Percentiles rank a stretch among this genome's conserved stretches.
Evolutionary conservation across 192 early-diverging fungal genomes (phyloP).

Genomic region (Dissophora ornata): DNA sequence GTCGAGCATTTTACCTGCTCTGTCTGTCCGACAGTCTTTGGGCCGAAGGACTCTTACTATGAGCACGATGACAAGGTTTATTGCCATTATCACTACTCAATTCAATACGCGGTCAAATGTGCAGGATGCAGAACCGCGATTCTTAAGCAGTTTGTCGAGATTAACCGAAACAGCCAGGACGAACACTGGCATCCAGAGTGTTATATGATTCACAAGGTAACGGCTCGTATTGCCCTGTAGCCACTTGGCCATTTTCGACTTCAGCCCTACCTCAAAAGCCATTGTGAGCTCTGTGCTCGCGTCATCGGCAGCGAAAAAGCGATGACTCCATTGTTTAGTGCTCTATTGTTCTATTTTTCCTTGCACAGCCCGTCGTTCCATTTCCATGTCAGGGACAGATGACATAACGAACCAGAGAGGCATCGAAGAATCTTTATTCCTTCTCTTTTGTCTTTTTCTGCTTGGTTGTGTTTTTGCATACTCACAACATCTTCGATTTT

Average conservation of each 20-base stretch:
- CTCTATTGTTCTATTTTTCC: not conserved
- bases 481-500: too few relatives aligned
- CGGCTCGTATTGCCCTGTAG: too few relatives aligned
- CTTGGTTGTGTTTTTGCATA: too few relatives aligned
- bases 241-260: too few relatives aligned
- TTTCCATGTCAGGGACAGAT: too few relatives aligned
- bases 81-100: slow-evolving; percentile 95
- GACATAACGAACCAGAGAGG: not conserved
- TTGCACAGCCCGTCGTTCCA: slow-evolving; percentile 29
- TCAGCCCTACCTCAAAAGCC: not conserved
- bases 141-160: slow-evolving; percentile 96
- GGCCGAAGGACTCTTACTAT: slow-evolving; percentile 95
- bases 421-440: not conserved
- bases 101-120: slow-evolving; percentile 89
- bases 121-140: slow-evolving; percentile 95
- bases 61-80: slow-evolving; percentile 93
- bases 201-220: slow-evolving; percentile 99
- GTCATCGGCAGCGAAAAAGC: too few relatives aligned
- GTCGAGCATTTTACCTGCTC: slow-evolving; percentile 97
- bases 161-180: slow-evolving; percentile 76
- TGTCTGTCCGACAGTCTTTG: slow-evolving; percentile 92
- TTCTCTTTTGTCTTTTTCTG: too few relatives aligned
- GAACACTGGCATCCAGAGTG: slow-evolving; percentile 99
- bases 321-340: too few relatives aligned
- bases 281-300: too few relatives aligned